A percentile compares a stretch with the other conserved stretches of the same genome.
These are phyloP conservation scores for Mortierella polycephala DNA, from an alignment of 371 early-diverging fungal genomes.

Conservation along the genomic window DNA sequence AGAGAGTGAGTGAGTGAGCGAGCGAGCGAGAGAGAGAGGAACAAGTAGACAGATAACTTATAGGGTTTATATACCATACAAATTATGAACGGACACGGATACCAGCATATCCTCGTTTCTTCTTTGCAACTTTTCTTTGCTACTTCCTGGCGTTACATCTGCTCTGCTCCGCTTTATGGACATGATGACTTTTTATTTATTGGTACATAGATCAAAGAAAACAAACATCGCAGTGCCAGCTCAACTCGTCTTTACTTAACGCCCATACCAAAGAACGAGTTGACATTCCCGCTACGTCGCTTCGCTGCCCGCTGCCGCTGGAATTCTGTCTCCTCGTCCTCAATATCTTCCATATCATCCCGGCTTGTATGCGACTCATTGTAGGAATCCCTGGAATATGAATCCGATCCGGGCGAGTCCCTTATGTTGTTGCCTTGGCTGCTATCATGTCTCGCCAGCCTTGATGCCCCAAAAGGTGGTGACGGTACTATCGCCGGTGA, in stretches of 20 bases:
- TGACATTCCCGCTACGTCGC: slow-evolving; percentile 37
- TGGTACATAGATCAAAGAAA: too few relatives aligned
- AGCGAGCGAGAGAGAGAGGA: background rate
- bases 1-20: background rate
- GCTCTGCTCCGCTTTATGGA: too few relatives aligned
- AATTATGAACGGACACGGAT: too few relatives aligned
- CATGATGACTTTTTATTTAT: too few relatives aligned
- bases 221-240: too few relatives aligned
- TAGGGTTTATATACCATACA: too few relatives aligned
- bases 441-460: slow-evolving; percentile 39
- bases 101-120: too few relatives aligned
- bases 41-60: background rate
- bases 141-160: too few relatives aligned
- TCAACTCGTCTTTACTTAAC: slow-evolving; percentile 14
- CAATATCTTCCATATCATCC: slow-evolving; percentile 37
- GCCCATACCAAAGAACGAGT: slow-evolving; percentile 28
- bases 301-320: slow-evolving; percentile 39
- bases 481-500: slow-evolving; percentile 40
- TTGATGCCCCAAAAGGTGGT: slow-evolving; percentile 22
- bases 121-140: too few relatives aligned
- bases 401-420: slow-evolving; percentile 48
- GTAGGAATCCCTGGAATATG: slow-evolving; percentile 31
- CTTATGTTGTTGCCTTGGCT: slow-evolving; percentile 15
- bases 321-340: slow-evolving; percentile 32
- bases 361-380: slow-evolving; percentile 25